A percentile compares a stretch with the other conserved stretches of the same genome.
Evolutionary conservation across 306 rosid genomes (phyloP).

Genomic region (Pterocarpus macrocarpus): DNA sequence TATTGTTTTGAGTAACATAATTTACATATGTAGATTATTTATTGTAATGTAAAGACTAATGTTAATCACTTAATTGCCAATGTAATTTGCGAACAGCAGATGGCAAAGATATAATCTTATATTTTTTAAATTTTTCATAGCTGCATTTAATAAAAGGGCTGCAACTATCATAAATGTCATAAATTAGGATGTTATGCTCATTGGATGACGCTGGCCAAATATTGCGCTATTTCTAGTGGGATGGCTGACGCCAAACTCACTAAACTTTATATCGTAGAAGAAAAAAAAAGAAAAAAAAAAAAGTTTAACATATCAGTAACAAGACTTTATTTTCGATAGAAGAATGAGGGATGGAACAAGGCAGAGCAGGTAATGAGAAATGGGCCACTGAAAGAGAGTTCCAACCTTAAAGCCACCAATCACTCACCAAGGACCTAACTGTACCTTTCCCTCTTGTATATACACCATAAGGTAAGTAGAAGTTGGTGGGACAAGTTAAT

Average conservation of each 20-base stretch:
- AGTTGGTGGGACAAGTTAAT: slow-evolving; percentile 44
- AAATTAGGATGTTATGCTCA: no score
- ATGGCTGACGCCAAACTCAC: no score
- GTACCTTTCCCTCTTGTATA: neutral
- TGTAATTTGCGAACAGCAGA: neutral
- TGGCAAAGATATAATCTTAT: no score
- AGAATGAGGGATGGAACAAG: neutral
- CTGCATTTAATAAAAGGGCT: no score
- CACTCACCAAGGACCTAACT: neutral
- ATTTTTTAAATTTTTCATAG: no score
- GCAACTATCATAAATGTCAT: no score
- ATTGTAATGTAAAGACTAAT: neutral
- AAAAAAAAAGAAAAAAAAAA: no score
- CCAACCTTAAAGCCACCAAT: slow-evolving; percentile 7
- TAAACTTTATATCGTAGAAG: no score
- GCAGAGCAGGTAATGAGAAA: neutral
- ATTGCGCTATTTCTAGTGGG: no score
- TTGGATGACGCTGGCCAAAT: no score
- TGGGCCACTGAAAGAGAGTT: neutral
- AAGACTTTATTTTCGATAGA: neutral
- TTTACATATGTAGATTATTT: neutral
- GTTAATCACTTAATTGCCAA: neutral
- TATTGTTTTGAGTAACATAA: neutral
- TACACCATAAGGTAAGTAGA: slow-evolving; percentile 17
- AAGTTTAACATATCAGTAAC: neutral